Percentiles rank a stretch among this genome's conserved stretches.
These are phyloP conservation scores for Globisporangium paddicum DNA, from an alignment of 352 stramenopile genomes.

Conservation along the genomic window DNA sequence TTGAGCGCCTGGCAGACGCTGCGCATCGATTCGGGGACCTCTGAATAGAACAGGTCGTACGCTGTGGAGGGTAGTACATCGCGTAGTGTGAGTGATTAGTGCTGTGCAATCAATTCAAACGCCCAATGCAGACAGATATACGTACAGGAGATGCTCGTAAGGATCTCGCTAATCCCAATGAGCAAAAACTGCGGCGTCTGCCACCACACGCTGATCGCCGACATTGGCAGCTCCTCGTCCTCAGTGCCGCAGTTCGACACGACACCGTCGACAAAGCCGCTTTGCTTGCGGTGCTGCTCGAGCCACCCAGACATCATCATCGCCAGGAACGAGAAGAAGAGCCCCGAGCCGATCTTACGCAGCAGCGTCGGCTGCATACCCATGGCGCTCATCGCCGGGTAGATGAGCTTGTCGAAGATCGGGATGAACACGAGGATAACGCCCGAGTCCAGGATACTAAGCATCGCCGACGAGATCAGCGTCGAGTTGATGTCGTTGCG, in stretches of 20 bases:
- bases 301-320: slow-evolving; percentile 71
- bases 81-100: background rate
- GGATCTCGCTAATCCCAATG: slow-evolving; percentile 85
- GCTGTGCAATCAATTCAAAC: background rate
- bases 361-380: slow-evolving; percentile 75
- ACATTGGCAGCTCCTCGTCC: slow-evolving; percentile 66
- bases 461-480: slow-evolving; percentile 81
- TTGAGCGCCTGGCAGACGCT: slow-evolving; percentile 90
- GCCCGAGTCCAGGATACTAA: slow-evolving; percentile 84
- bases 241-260: slow-evolving; percentile 73
- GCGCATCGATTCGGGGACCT: slow-evolving; percentile 89
- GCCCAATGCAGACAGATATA: slow-evolving; percentile 1
- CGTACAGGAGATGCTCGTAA: slow-evolving; percentile 87
- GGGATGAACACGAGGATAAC: slow-evolving; percentile 90
- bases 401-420: slow-evolving; percentile 82
- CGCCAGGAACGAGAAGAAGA: slow-evolving; percentile 74
- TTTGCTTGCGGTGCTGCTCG: slow-evolving; percentile 68
- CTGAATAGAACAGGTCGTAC: slow-evolving; percentile 91
- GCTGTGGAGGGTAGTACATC: slow-evolving; percentile 20
- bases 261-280: slow-evolving; percentile 38
- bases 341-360: slow-evolving; percentile 83
- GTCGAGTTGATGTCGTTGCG: slow-evolving; percentile 27
- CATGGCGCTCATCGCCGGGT: slow-evolving; percentile 59
- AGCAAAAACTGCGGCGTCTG: slow-evolving; percentile 90
- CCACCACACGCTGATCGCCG: slow-evolving; percentile 85